Base-by-base conservation (phyloP, 2,329 filamentous ascomycete species). In the Ilyonectria robusta region DNA sequence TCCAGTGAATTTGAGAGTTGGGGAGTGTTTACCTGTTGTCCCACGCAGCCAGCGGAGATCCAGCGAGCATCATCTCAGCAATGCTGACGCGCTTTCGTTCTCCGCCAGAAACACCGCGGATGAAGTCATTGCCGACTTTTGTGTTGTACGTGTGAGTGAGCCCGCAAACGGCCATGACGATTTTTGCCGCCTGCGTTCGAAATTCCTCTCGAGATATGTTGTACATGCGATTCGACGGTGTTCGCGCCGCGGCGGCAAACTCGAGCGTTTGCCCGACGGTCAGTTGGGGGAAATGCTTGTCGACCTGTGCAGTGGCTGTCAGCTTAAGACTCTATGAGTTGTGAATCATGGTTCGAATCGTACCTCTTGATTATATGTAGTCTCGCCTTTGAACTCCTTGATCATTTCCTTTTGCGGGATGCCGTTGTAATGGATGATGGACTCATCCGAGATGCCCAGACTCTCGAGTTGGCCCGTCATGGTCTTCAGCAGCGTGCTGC, bases 41-140 rank as follows among this genome's bases (percentile, higher is more conserved):
- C 93, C 93, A 95, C 5, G 79, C 81, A 13, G 71, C 76, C 31
- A 89, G 77, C 0, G 85, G 85, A 1, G 87, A 86, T 54, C 84
- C 82, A 40, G 90, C 90, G 17, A 94, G 83, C 67, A 91, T 86
- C 67, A 92, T 93, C 80, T 95, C 93, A 1, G 92, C 92, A 70
- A 95, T 94, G 59, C 89, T 92, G 6, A 95, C 93, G 78, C 93
- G 90, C 82, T 95, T 94, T 65, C 90, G 84, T 78, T 93, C 91
- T 44, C 91, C 91, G 46, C 91, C 91, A 13, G 87, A 90, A 2
- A 93, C 87, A 57, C 92, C 92, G 7, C 91, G 88, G n/a, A 94
- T 85, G 51, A 91, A 88, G 72, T 93, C 91, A 69, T 93, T 89
- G 11, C 92, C 92, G 23, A 94, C 91, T 74, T 90, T 91, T 6